Base-by-base conservation (phyloP, 345 rosid genomes). In the Excoecaria cochinchinensis region DNA sequence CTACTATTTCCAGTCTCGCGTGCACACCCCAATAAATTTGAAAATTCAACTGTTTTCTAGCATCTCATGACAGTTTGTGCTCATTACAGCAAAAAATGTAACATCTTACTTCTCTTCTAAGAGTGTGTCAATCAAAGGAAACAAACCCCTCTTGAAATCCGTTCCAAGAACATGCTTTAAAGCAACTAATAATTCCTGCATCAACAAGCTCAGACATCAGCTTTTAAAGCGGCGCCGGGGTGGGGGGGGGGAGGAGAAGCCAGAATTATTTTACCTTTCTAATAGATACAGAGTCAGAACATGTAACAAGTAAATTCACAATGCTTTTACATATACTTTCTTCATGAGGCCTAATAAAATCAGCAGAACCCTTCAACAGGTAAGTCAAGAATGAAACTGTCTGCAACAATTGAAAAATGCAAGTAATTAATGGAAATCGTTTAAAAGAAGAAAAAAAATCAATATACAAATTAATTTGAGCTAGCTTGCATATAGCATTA, bases 261-360 rank as follows among this genome's bases (percentile, higher is more conserved):
- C 61, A 65, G 56, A 77, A 3, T 63, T 39, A 46, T 24, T 80
- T 75, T 74, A 91, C 99, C 97, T 92, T 95, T 84, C 98, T 87
- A 76, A 91, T 95, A 63, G 99, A 88, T 36, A 92, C 99, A 22
- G 98, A 93, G 78, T 93, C 99, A 52, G 99, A 91, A 84, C 99
- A 95, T 63, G 99, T 95, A 68, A 95, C 97, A 80, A 95, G 99
- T 83, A 95, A 84, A 85, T 91, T 93, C 59, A 95, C 99, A 85
- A 95, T 95, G 87, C 99, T 95, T 79, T 89, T 90, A 59, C 98
- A 95, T 79, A 95, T 95, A 84, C 94, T 88, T 84, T 95, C 98
- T 84, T 95, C 99, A 77, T 95, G 98, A 10, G 98, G 98, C 81
- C 91, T 88, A 71, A 95, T 95, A 85, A 91, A 95, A 58, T 93